Conservation (phyloP, 75 land plant genomes). For the Pinus tabuliformis region DNA sequence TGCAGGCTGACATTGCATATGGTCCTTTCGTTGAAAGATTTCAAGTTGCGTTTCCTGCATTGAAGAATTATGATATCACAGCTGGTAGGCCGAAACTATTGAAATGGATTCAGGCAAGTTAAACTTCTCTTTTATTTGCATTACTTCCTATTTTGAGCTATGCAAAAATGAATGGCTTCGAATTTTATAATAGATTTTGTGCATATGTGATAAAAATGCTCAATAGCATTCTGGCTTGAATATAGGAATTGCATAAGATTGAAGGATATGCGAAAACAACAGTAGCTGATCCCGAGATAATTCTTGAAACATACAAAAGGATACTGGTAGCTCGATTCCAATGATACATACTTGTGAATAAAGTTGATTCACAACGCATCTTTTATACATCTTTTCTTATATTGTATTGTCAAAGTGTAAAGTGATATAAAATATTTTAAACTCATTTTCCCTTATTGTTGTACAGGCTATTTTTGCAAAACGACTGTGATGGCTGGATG, state of each 20-base stretch:
- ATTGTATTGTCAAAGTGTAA: no score
- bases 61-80: conserved; percentile 63
- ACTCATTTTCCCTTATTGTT: not conserved
- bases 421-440: not conserved
- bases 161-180: not conserved
- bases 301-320: conserved; percentile 28
- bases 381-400: not conserved
- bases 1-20: conserved; percentile 86
- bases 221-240: not conserved
- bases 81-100: conserved; percentile 73
- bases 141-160: not conserved
- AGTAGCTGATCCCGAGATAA: conserved; percentile 31
- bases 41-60: conserved; percentile 31
- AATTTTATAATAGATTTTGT: not conserved
- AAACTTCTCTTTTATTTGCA: not conserved
- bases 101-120: conserved; percentile 73
- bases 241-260: conserved; percentile 60
- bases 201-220: not conserved
- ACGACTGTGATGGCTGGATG: not conserved
- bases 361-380: not conserved
- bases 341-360: not conserved
- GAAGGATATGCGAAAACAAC: conserved; percentile 73
- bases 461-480: not conserved
- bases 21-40: conserved; percentile 84
- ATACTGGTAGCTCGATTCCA: not conserved